These are phyloP conservation scores for Thelonectria discophora DNA, from an alignment of 2,329 filamentous ascomycete species.

Conservation along the genomic window DNA sequence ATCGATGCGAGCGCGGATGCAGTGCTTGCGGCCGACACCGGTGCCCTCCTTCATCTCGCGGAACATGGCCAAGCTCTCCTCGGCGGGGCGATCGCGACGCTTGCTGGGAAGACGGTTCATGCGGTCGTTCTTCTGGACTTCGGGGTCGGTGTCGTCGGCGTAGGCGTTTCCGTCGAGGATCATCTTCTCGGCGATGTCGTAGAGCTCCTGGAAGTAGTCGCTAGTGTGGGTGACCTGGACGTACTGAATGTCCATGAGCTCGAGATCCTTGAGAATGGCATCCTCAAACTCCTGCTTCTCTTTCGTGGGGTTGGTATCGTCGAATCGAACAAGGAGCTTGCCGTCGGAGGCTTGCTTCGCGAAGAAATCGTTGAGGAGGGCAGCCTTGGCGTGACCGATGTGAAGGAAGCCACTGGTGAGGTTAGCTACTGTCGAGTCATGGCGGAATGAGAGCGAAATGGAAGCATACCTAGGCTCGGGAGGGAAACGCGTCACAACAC, in stretches of 20 bases:
- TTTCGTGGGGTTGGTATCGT: slow-evolving; percentile 97
- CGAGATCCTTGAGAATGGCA: slow-evolving; percentile 89
- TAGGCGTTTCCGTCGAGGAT: slow-evolving; percentile 91
- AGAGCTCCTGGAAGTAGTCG: slow-evolving; percentile 94
- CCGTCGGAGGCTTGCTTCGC: slow-evolving; percentile 93
- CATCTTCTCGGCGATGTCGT: slow-evolving; percentile 83
- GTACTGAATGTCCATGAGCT: slow-evolving; percentile 89
- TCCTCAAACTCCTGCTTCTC: slow-evolving; percentile 98
- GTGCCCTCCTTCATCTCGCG: slow-evolving; percentile 92
- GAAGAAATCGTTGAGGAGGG: slow-evolving; percentile 95
- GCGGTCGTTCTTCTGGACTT: slow-evolving; percentile 86
- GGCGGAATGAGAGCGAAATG: not conserved
- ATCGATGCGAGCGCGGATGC: slow-evolving; percentile 94
- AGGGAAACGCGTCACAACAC: slow-evolving; percentile 90
- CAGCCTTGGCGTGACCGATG: slow-evolving; percentile 95
- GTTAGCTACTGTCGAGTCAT: slow-evolving; percentile 22
- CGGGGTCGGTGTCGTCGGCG: slow-evolving; percentile 91
- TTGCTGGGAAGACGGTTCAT: slow-evolving; percentile 85
- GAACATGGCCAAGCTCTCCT: slow-evolving; percentile 87
- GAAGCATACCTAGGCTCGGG: slow-evolving; percentile 83
- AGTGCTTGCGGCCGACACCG: slow-evolving; percentile 82
- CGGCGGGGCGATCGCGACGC: slow-evolving; percentile 78
- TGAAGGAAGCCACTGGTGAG: slow-evolving; percentile 78
- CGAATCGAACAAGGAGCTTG: slow-evolving; percentile 89
- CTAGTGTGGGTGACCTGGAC: slow-evolving; percentile 90